A percentile compares a stretch with the other conserved stretches of the same genome.
These are phyloP conservation scores for Calonectria crousiana DNA, from an alignment of 2,329 filamentous ascomycete species.

Conservation along the genomic window DNA sequence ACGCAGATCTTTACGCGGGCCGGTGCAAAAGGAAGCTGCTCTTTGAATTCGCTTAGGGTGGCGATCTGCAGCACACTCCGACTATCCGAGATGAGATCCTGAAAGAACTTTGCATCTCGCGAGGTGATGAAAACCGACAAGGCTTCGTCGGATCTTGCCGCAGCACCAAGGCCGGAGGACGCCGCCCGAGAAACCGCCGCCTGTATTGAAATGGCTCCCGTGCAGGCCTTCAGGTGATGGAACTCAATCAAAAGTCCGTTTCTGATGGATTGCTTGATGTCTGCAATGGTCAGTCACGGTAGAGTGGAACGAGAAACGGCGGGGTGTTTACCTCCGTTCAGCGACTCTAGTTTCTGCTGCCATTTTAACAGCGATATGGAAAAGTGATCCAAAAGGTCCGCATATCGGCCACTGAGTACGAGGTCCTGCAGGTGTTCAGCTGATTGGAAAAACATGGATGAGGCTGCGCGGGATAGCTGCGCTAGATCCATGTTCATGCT, in stretches of 20 bases:
- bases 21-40: not conserved
- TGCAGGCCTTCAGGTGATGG: not conserved
- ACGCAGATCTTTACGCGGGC: conserved; percentile 4
- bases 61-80: not conserved
- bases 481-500: not conserved
- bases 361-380: not conserved
- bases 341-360: not conserved
- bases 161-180: not conserved
- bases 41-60: not conserved
- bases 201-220: not conserved
- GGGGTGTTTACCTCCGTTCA: not conserved
- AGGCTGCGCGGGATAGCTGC: not conserved
- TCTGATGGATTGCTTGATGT: not conserved
- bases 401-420: not conserved
- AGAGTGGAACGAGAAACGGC: not conserved
- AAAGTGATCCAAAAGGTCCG: not conserved
- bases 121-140: not conserved
- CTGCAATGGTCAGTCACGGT: not conserved
- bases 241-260: not conserved
- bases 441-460: not conserved
- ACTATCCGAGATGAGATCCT: not conserved
- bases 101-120: not conserved
- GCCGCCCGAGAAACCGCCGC: not conserved
- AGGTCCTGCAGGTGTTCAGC: not conserved
- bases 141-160: not conserved